Evolutionary conservation across 2,329 filamentous ascomycete genomes (phyloP), one percentile per base, ranked within the genome.

Genomic region (Alternaria incomplexa): DNA sequence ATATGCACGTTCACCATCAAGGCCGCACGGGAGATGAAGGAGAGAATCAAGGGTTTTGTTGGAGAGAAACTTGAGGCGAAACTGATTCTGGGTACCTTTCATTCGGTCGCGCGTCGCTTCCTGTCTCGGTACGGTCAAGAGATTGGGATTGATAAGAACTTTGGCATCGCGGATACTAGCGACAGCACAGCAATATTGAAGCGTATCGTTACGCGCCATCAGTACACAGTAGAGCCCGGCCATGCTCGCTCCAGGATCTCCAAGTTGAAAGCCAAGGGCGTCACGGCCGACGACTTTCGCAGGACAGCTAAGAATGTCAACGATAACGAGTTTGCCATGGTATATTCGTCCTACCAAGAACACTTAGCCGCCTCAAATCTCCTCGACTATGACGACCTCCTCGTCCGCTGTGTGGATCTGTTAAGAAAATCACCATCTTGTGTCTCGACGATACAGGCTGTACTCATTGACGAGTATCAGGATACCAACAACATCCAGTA

Each of bases 1-100:
- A 95, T 97, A 63, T 96, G 95, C 65, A 98, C 95, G 0, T 99
- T 99, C 77, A 99, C 96, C 2, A 93, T 97, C 78, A 98, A 98
- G 79, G 94, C 96, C 1, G 93, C 94, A 17, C 88, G 86, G 17
- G 95, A 98, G 82, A 99, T 99, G 95, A 93, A 93, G 73, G 89
- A 93, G 74, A 88, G 95, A 8, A 92, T 98, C 60, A 89, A 90
- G 0, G 90, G 87, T 62, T 86, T 92, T n/a, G 85, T 98, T n/a
- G 93, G 93, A 1, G 87, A 91, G 63, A 90, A 90, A 6, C 82
- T 90, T 15, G 92, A 93, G 75, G 89, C 87, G 58, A 91, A 89
- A 72, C 85, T 99, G 67, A 87, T 97, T 30, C 84, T 99, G 5
- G 95, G 95, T 17, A 99, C 96, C 0, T 98, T 99, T 71, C 95